Conservation (phyloP, 805 yeast genomes). For the Starmerella gropengiesseri region DNA sequence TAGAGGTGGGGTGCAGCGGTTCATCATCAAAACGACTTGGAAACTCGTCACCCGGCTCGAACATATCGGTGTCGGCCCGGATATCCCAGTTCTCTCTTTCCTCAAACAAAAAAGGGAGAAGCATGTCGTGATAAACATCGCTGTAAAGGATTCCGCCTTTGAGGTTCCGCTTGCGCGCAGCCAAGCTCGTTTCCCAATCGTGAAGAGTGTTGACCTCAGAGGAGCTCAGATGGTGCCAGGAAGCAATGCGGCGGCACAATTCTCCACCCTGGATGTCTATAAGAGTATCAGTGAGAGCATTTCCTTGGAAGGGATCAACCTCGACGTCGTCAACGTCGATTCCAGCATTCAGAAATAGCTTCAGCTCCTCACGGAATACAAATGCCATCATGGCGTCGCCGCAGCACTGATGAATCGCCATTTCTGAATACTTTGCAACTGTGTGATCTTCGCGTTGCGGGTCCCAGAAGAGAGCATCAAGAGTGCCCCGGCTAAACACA, state of each 20-base stretch:
- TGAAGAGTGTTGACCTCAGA: slow-evolving; percentile 29
- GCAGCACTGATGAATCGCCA: slow-evolving; percentile 26
- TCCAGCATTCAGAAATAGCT: slow-evolving; percentile 12
- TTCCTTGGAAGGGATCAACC: slow-evolving; percentile 29
- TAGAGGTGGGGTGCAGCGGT: slow-evolving; percentile 10
- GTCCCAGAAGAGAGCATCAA: slow-evolving; percentile 27
- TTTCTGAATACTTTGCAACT: slow-evolving; percentile 21
- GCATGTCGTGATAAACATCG: slow-evolving; percentile 30
- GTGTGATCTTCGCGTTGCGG: slow-evolving; percentile 20
- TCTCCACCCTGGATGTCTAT: slow-evolving; percentile 14
- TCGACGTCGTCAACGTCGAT: slow-evolving; percentile 7
- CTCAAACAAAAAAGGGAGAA: slow-evolving; percentile 26
- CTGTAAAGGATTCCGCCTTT: slow-evolving; percentile 18
- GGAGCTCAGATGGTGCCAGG: slow-evolving; percentile 31
- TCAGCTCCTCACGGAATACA: slow-evolving; percentile 25
- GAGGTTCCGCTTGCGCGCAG: slow-evolving; percentile 22
- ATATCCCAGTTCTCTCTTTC: slow-evolving; percentile 25
- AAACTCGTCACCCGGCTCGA: neutral
- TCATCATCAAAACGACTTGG: neutral
- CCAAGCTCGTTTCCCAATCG: slow-evolving; percentile 28
- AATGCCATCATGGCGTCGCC: slow-evolving; percentile 31
- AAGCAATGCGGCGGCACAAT: slow-evolving; percentile 29
- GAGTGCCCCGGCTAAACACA: slow-evolving; percentile 27
- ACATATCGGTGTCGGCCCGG: slow-evolving; percentile 1
- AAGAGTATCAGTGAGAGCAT: slow-evolving; percentile 23